Conservation (phyloP, 2,329 filamentous ascomycete genomes). For the Didymellaceae sp. region DNA sequence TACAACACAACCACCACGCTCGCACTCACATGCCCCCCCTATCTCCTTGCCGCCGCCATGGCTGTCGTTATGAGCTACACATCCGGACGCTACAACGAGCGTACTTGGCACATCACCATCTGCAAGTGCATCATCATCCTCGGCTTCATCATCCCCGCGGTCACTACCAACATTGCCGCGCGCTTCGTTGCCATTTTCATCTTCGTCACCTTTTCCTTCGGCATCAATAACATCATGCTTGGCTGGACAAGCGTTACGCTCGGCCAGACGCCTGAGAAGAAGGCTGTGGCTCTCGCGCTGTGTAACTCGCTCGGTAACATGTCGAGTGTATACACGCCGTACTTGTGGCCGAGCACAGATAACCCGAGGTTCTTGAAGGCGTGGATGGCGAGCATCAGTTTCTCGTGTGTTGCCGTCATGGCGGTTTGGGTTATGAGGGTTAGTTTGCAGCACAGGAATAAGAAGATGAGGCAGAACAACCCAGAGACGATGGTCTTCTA, state of each 20-base stretch:
- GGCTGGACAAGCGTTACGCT: conserved; percentile 38
- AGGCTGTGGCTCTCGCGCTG: conserved; percentile 39
- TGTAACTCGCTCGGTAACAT: conserved; percentile 38
- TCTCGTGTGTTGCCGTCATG: conserved; percentile 31
- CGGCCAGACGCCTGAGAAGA: conserved; percentile 39
- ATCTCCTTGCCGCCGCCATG: conserved; percentile 53
- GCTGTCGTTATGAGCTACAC: conserved; percentile 58
- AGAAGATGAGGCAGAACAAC: conserved; percentile 18
- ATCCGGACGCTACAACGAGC: conserved; percentile 57
- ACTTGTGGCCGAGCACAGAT: conserved; percentile 35
- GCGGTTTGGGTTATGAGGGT: conserved; percentile 35
- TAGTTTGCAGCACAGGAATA: conserved; percentile 37
- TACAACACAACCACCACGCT: conserved; percentile 47
- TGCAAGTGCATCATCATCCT: conserved; percentile 51
- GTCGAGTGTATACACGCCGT: conserved; percentile 37
- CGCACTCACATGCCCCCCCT: conserved; percentile 56
- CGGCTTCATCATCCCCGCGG: conserved; percentile 50
- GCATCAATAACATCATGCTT: conserved; percentile 41
- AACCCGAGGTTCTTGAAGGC: conserved; percentile 36
- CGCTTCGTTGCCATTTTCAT: conserved; percentile 41
- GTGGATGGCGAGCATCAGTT: conserved; percentile 36
- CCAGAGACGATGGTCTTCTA: conserved; percentile 13
- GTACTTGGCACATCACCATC: conserved; percentile 58
- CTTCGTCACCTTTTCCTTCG: conserved; percentile 38
- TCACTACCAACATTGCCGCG: conserved; percentile 34